Evolutionary conservation across 805 yeast species (phyloP).

Genomic region (Saturnispora dispora): DNA sequence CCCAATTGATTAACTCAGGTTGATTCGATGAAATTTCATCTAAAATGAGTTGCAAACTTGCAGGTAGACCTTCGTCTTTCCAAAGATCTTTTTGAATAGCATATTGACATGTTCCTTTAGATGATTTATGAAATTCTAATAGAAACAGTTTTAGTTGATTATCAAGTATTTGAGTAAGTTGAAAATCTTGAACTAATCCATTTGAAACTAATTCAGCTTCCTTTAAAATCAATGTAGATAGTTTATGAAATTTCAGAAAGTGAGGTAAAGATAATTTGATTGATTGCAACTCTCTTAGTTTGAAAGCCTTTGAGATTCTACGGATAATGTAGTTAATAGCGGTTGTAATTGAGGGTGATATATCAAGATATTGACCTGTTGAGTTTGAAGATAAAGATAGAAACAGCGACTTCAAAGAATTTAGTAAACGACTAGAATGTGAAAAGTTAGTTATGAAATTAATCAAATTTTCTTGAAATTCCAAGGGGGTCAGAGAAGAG

Average conservation of each 20-base stretch:
- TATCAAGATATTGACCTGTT: conserved; percentile 39
- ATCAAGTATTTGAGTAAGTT: conserved; percentile 59
- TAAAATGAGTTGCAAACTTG: conserved; percentile 38
- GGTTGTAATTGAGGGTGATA: conserved; percentile 52
- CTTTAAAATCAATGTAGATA: conserved; percentile 59
- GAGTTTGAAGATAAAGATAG: conserved; percentile 24
- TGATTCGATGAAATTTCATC: conserved; percentile 43
- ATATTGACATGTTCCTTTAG: conserved; percentile 36
- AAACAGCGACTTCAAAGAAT: conserved; percentile 72
- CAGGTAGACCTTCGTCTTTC: conserved; percentile 60
- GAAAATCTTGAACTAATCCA: conserved; percentile 50
- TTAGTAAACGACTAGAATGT: conserved; percentile 60
- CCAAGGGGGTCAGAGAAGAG: conserved; percentile 50
- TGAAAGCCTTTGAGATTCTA: conserved; percentile 67
- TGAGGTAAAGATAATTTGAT: conserved; percentile 47
- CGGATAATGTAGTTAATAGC: conserved; percentile 66
- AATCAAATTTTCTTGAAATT: conserved; percentile 63
- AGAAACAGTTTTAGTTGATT: conserved; percentile 56
- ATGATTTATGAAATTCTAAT: conserved; percentile 43
- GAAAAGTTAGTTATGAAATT: conserved; percentile 59
- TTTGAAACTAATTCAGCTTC: conserved; percentile 74
- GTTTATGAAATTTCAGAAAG: conserved; percentile 58
- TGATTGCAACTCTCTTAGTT: conserved; percentile 66
- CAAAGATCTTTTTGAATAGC: conserved; percentile 64
- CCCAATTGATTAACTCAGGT: conserved; percentile 40